Evolutionary conservation across 176 grass and related monocot species (phyloP).

Genomic region (Aegilops speltoides): DNA sequence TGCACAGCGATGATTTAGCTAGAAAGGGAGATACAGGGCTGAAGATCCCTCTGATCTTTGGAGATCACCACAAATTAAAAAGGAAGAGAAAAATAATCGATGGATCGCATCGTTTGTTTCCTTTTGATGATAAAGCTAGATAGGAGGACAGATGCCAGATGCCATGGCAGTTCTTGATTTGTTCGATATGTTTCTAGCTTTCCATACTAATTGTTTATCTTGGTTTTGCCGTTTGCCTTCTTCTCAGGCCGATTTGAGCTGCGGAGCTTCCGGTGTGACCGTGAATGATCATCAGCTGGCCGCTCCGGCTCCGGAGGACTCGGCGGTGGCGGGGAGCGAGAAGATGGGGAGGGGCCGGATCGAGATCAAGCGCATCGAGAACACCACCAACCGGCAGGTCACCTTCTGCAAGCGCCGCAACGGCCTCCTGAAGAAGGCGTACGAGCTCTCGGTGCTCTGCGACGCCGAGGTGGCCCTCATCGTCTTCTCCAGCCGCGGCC

Average conservation of each 20-base stretch:
- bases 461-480: slow-evolving; percentile 75
- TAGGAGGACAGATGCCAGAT: no score
- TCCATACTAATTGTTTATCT: neutral
- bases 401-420: slow-evolving; percentile 93
- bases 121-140: neutral
- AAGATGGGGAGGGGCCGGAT: slow-evolving; percentile 72
- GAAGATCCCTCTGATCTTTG: slow-evolving; percentile 21
- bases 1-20: slow-evolving; percentile 35
- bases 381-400: slow-evolving; percentile 74
- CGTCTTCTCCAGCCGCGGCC: slow-evolving; percentile 83
- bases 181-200: neutral
- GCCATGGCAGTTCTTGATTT: slow-evolving; percentile 1
- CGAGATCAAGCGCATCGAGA: slow-evolving; percentile 89
- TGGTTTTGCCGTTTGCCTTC: neutral
- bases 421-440: slow-evolving; percentile 83
- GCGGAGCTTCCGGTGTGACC: slow-evolving; percentile 6
- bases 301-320: neutral
- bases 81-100: neutral
- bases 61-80: neutral
- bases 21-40: slow-evolving; percentile 14
- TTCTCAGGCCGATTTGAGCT: slow-evolving; percentile 40
- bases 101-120: neutral
- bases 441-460: slow-evolving; percentile 78
- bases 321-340: slow-evolving; percentile 26
- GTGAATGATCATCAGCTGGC: slow-evolving; percentile 11